Evolutionary conservation across 106 monocot genomes (phyloP).

Genomic region (Vanilla planifolia): DNA sequence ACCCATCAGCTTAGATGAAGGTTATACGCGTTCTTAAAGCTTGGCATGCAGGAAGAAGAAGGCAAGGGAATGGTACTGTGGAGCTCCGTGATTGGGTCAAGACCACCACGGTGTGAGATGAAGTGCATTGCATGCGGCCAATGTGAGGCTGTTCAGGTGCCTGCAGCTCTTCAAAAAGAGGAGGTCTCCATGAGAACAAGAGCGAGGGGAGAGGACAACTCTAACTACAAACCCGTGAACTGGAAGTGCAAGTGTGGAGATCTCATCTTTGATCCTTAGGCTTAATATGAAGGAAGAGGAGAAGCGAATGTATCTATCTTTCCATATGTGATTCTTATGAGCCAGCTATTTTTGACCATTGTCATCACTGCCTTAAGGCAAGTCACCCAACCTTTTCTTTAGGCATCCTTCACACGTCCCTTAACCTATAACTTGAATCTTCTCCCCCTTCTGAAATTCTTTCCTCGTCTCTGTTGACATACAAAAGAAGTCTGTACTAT

Average conservation of each 20-base stretch:
- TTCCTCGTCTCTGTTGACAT: too few relatives aligned
- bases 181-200: background rate
- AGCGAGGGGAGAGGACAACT: background rate
- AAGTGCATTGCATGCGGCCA: slow-evolving; percentile 33
- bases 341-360: too few relatives aligned
- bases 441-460: too few relatives aligned
- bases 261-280: slow-evolving; percentile 8
- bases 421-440: too few relatives aligned
- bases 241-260: slow-evolving; percentile 15
- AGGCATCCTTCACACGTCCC: too few relatives aligned
- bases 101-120: slow-evolving; percentile 49
- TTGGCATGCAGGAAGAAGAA: slow-evolving; percentile 1
- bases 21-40: background rate
- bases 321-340: too few relatives aligned
- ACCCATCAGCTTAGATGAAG: background rate
- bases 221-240: slow-evolving; percentile 12
- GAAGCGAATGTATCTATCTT: too few relatives aligned
- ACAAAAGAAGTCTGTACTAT: too few relatives aligned
- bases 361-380: too few relatives aligned
- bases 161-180: slow-evolving; percentile 14
- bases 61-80: slow-evolving; percentile 1
- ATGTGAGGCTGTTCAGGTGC: slow-evolving; percentile 49
- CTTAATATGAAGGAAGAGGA: too few relatives aligned
- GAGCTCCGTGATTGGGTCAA: slow-evolving; percentile 38
- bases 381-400: too few relatives aligned